These are phyloP conservation scores for Kwoniella pini DNA, from an alignment of 768 basidiomycete genomes.

Conservation along the genomic window DNA sequence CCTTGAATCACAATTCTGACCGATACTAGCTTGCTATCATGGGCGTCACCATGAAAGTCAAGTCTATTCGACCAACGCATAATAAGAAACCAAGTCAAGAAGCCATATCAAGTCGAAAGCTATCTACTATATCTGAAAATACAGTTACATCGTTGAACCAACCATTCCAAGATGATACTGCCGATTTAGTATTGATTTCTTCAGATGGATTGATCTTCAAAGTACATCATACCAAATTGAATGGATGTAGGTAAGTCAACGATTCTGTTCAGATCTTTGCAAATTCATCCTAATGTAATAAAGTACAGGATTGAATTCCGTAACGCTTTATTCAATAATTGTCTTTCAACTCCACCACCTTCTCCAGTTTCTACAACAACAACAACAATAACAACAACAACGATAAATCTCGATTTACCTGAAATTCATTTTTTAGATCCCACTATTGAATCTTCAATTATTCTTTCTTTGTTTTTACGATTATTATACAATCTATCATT, in stretches of 20 bases:
- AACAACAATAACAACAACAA: neutral
- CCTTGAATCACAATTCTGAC: too few species aligned
- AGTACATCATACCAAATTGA: neutral
- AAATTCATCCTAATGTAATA: too few species aligned
- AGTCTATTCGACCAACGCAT: too few species aligned
- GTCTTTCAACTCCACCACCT: neutral
- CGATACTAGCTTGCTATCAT: too few species aligned
- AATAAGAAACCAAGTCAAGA: neutral
- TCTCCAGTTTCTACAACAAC: neutral
- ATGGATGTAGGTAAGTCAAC: slow-evolving; percentile 12
- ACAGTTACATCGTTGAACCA: slow-evolving; percentile 10
- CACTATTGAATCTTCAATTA: slow-evolving; percentile 7
- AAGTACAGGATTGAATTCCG: too few species aligned
- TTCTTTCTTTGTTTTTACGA: slow-evolving; percentile 16
- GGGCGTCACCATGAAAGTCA: too few species aligned
- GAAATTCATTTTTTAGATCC: slow-evolving; percentile 6
- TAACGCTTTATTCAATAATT: too few species aligned
- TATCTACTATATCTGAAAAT: slow-evolving; percentile 13
- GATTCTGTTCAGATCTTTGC: too few species aligned
- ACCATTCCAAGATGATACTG: slow-evolving; percentile 6
- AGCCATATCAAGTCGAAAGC: neutral
- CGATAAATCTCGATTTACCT: neutral
- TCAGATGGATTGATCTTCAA: slow-evolving; percentile 13
- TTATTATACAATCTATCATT: neutral
- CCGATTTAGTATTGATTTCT: slow-evolving; percentile 5